A percentile compares a stretch with the other conserved stretches of the same genome.
Evolutionary conservation across 352 stramenopile species (phyloP).

Genomic region (Detonula confervacea): DNA sequence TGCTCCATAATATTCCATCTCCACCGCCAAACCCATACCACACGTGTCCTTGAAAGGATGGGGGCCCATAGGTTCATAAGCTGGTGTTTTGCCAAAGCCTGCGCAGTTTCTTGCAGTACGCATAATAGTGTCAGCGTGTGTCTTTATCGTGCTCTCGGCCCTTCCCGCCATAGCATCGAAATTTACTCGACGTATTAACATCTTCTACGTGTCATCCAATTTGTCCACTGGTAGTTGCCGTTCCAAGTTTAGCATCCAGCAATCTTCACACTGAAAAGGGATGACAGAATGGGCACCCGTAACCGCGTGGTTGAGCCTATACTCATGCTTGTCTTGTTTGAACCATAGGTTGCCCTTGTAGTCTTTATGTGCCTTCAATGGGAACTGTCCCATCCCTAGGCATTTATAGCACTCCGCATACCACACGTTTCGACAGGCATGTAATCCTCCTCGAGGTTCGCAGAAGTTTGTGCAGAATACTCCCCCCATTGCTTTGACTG

Average conservation of each 20-base stretch:
- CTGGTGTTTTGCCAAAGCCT: slow-evolving; percentile 13
- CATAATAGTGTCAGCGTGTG: background rate
- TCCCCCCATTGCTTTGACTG: slow-evolving; percentile 6
- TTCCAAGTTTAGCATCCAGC: slow-evolving; percentile 32
- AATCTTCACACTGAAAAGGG: slow-evolving; percentile 52
- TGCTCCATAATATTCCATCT: slow-evolving; percentile 46
- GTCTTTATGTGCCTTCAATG: slow-evolving; percentile 4
- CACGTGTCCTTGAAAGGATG: slow-evolving; percentile 10
- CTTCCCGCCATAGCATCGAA: slow-evolving; percentile 42
- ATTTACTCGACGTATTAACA: slow-evolving; percentile 34
- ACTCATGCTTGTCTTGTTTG: background rate
- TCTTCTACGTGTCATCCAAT: slow-evolving; percentile 25
- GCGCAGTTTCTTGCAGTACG: background rate
- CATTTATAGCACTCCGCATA: slow-evolving; percentile 24
- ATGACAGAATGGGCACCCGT: slow-evolving; percentile 28
- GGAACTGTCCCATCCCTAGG: slow-evolving; percentile 21
- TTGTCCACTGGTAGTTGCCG: background rate
- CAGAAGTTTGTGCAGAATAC: slow-evolving; percentile 60
- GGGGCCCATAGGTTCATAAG: slow-evolving; percentile 12
- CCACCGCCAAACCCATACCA: slow-evolving; percentile 38
- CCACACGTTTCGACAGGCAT: slow-evolving; percentile 19
- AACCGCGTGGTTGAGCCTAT: slow-evolving; percentile 10
- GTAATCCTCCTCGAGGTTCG: slow-evolving; percentile 9
- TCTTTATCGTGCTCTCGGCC: background rate
- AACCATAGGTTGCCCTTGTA: slow-evolving; percentile 15